phyloP scores from a whole-genome alignment of 495 filamentous ascomycete species.

The Apiosordaria backusii region DNA sequence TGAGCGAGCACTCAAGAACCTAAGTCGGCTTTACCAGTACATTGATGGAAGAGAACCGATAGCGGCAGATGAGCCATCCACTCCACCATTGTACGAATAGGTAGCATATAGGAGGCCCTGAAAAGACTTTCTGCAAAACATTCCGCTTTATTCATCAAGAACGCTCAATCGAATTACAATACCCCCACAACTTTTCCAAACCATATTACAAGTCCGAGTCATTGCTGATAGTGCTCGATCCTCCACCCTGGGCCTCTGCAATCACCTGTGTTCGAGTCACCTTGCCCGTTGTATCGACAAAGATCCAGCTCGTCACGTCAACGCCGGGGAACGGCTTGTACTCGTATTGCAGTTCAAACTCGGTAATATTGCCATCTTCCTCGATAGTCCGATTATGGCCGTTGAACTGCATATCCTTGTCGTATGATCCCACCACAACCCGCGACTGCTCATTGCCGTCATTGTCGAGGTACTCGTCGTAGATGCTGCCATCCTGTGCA shows the following conservation, averaged over 20 bases:
- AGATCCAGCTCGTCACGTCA: conserved; percentile 45
- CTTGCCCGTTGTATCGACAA: conserved; percentile 41
- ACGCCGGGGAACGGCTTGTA: conserved; percentile 53
- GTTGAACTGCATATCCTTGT: conserved; percentile 50
- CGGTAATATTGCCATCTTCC: conserved; percentile 41
- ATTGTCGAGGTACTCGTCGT: conserved; percentile 53
- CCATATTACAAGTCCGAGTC: conserved; percentile 22
- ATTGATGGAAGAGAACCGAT: neutral
- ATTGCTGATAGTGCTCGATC: conserved; percentile 46
- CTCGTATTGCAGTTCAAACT: conserved; percentile 48
- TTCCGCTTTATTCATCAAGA: neutral
- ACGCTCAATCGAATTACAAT: neutral
- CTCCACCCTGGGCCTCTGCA: conserved; percentile 49
- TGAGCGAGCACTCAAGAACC: neutral
- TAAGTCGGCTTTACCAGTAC: neutral
- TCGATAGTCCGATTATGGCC: conserved; percentile 48
- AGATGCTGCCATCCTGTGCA: conserved; percentile 51
- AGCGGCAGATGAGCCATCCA: too few relatives aligned
- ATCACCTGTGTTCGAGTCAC: conserved; percentile 50
- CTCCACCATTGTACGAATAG: too few relatives aligned
- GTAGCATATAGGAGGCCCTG: too few relatives aligned
- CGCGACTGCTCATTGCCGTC: conserved; percentile 41
- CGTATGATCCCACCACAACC: conserved; percentile 45
- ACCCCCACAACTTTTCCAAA: neutral
- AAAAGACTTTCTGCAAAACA: too few relatives aligned